Conservation (phyloP, 495 filamentous ascomycete genomes). For the Penicillium nucicola region DNA sequence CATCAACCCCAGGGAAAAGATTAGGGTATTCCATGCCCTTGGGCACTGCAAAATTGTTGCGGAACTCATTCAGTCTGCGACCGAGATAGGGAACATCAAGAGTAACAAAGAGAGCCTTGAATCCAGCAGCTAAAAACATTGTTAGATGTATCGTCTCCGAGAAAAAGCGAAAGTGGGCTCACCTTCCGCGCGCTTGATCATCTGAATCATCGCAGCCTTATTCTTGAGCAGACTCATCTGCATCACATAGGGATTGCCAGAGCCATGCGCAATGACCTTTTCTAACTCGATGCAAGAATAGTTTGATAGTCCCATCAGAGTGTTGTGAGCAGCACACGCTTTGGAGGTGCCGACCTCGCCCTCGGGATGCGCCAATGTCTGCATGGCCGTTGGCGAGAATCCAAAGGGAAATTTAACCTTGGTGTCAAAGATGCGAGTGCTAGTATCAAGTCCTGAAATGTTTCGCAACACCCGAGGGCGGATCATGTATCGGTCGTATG, state of each 20-base stretch:
- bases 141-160: too few relatives aligned
- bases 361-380: constrained; percentile 75
- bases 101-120: constrained; percentile 89
- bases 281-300: constrained; percentile 46
- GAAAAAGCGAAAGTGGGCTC: too few relatives aligned
- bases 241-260: constrained; percentile 37
- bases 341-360: constrained; percentile 76
- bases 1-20: background rate
- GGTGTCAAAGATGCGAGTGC: constrained; percentile 37
- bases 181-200: constrained; percentile 78
- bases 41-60: constrained; percentile 41
- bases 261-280: constrained; percentile 38
- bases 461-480: constrained; percentile 49
- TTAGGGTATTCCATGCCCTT: constrained; percentile 11
- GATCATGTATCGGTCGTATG: constrained; percentile 43
- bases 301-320: constrained; percentile 49
- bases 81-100: constrained; percentile 88
- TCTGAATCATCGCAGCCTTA: constrained; percentile 71
- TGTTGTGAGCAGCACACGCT: constrained; percentile 69
- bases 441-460: constrained; percentile 43
- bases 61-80: constrained; percentile 42
- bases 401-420: constrained; percentile 70
- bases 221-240: constrained; percentile 91
- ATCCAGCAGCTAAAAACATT: constrained; percentile 54
- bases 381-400: constrained; percentile 77